Evolutionary conservation across 2,329 filamentous ascomycete species (phyloP).

Genomic region (Diaporthe sp.): DNA sequence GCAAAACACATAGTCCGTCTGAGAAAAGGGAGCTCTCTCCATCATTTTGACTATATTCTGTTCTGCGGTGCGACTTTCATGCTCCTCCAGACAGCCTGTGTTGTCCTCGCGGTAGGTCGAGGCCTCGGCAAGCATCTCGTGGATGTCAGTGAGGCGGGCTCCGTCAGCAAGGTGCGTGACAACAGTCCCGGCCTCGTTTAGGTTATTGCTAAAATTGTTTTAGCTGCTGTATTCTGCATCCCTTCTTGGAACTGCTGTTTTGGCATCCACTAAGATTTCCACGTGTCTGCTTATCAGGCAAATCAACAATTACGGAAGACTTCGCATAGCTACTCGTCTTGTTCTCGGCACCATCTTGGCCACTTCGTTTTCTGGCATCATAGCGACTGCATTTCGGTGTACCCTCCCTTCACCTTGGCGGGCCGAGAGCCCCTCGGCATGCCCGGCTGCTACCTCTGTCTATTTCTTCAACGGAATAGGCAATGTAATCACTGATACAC

Average conservation of each 20-base stretch:
- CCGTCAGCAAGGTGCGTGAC: not conserved
- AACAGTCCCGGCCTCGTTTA: not conserved
- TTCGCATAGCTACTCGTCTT: not conserved
- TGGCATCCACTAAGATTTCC: not conserved
- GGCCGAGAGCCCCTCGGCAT: not conserved
- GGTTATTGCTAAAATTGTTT: not conserved
- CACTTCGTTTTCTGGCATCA: not conserved
- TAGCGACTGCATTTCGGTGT: not conserved
- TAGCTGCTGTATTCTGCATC: not conserved
- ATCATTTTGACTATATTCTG: not conserved
- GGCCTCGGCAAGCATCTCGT: not conserved
- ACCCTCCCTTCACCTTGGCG: not conserved
- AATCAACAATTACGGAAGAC: not conserved
- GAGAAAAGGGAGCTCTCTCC: not conserved
- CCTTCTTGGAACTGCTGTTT: not conserved
- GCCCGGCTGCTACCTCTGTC: not conserved
- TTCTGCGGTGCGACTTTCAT: not conserved
- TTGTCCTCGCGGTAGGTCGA: not conserved
- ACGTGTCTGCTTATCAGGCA: not conserved
- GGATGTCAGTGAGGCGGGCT: not conserved
- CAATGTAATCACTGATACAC: not conserved
- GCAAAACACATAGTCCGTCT: constrained; percentile 4
- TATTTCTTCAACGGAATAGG: not conserved
- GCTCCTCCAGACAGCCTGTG: not conserved
- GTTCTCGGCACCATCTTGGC: not conserved